Percentiles rank a stretch among this genome's conserved stretches.
These are phyloP conservation scores for Pythium sukuiense DNA, from an alignment of 352 stramenopile genomes.

Conservation along the genomic window DNA sequence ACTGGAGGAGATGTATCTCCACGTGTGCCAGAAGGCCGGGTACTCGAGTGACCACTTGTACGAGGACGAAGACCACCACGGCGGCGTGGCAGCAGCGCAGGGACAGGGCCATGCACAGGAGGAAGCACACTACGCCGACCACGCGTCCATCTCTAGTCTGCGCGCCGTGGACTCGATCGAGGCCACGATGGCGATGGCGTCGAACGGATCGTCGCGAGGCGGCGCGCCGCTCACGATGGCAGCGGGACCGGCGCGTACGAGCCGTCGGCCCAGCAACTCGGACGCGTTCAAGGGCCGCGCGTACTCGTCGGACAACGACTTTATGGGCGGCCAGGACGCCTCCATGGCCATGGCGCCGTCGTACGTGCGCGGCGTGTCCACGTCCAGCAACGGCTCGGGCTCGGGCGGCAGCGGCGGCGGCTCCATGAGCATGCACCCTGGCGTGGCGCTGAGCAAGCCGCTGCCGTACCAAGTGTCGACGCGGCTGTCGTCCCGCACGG, in stretches of 20 bases:
- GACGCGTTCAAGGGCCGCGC: slow-evolving; percentile 56
- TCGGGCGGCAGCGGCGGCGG: not conserved
- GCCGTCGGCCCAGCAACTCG: slow-evolving; percentile 37
- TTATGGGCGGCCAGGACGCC: slow-evolving; percentile 8
- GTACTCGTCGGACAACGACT: slow-evolving; percentile 68
- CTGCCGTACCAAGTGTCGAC: slow-evolving; percentile 42
- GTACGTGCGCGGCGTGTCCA: slow-evolving; percentile 25
- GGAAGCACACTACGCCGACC: not conserved
- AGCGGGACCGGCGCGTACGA: not conserved
- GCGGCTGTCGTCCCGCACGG: slow-evolving; percentile 33
- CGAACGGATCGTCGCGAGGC: not conserved
- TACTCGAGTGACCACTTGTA: slow-evolving; percentile 57
- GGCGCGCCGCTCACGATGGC: not conserved
- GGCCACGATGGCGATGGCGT: slow-evolving; percentile 6
- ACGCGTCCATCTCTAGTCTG: slow-evolving; percentile 1
- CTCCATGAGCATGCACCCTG: slow-evolving; percentile 1
- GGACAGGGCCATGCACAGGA: not conserved
- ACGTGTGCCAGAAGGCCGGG: slow-evolving; percentile 73
- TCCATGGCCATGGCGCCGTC: slow-evolving; percentile 12
- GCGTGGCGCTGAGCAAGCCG: slow-evolving; percentile 23
- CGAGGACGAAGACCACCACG: slow-evolving; percentile 32
- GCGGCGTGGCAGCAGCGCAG: not conserved
- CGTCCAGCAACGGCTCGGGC: slow-evolving; percentile 24
- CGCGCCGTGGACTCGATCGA: slow-evolving; percentile 14
- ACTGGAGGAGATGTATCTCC: slow-evolving; percentile 87